Evolutionary conservation across 2,329 filamentous ascomycete genomes (phyloP), one percentile per base, ranked within the genome.

Genomic region (Diaporthe amygdali): DNA sequence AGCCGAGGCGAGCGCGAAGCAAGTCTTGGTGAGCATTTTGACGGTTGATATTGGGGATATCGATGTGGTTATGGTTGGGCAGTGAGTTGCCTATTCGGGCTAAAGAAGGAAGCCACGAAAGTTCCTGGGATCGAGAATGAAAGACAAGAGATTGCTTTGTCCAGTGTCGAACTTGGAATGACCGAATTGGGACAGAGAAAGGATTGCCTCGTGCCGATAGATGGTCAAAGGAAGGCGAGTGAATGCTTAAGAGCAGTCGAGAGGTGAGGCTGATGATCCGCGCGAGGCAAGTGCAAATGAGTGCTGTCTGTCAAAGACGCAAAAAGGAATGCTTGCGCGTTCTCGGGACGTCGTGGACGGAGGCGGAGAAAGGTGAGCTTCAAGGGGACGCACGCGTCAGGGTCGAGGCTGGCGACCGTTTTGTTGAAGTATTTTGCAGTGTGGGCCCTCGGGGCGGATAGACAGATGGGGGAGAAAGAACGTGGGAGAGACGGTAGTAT

Each of bases 231-330:
- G 61, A 59, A 49, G 70, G 66, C 34, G 12, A 51, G 70, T 37
- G 49, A 52, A 69, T 44, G 71, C 39, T 49, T 70, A 25, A 49
- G 41, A n/a, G 55, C 34, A 25, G 34, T 15, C 51, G n/a, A 10
- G 25, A 34, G 34, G 30, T 51, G 44, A 44, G 55, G 39, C 34
- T 27, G 20, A 15, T n/a, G 44, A 34, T 27, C n/a, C 30, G 30
- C 30, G n/a, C 59, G 34, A 56, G 46, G 63, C 64, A 47, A 46
- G 61, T 56, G 56, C 30, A 71, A 71, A 71, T 51, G 47, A 66
- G 68, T 37, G 82, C 81, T 73, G 81, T 87, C 86, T 88, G 76
- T 88, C 85, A 87, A 88, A 87, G 86, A 87, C 83, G 81, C 84
- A 79, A 77, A 81, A 81, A 67, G 32, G 64, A 63, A 44, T 47